Conservation (phyloP, 2,329 filamentous ascomycete genomes). For the Phyllosticta citrichinensis region DNA sequence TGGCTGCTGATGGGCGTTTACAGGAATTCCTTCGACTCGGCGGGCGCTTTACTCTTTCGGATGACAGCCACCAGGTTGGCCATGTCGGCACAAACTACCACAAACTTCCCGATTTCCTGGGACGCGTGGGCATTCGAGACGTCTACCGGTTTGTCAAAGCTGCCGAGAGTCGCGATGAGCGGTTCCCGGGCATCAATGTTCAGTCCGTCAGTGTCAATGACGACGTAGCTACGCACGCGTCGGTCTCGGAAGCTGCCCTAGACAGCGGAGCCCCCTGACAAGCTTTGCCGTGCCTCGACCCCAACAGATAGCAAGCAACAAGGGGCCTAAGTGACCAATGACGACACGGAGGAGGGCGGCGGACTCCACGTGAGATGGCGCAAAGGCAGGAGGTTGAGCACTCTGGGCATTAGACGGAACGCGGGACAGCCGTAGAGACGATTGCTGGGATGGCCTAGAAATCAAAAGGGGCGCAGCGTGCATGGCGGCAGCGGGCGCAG, state of each 20-base stretch:
- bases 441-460: background rate
- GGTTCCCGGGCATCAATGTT: conserved; percentile 27
- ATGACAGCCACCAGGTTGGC: conserved; percentile 83
- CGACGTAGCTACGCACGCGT: background rate
- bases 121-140: conserved; percentile 52
- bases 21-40: conserved; percentile 62
- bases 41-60: conserved; percentile 80
- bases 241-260: background rate
- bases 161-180: conserved; percentile 18
- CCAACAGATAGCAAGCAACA: background rate
- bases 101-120: conserved; percentile 60
- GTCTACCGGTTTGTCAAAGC: conserved; percentile 35
- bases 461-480: background rate
- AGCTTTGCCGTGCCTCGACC: background rate
- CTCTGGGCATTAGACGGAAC: background rate
- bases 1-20: conserved; percentile 16
- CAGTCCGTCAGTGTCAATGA: conserved; percentile 18
- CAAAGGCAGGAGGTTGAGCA: background rate
- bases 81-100: conserved; percentile 82
- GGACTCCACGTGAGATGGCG: background rate
- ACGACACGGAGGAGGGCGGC: background rate
- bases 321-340: background rate
- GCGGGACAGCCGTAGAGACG: background rate
- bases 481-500: background rate
- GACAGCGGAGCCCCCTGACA: background rate